Base-by-base conservation (phyloP, 2,329 filamentous ascomycete genomes). In the Bipolaris cookei region DNA sequence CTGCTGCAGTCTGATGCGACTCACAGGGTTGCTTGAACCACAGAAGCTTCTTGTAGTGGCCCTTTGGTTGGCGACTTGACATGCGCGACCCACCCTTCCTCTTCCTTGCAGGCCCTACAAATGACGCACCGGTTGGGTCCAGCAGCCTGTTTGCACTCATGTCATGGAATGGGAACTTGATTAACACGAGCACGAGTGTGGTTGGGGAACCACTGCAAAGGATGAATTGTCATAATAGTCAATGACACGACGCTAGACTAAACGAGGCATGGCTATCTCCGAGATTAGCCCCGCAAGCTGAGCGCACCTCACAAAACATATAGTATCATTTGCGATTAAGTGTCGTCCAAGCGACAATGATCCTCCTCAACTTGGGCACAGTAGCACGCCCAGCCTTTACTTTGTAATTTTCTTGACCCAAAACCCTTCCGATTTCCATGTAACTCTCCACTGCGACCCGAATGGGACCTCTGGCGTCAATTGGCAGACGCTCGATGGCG, bases 1-100 rank as follows among this genome's bases (percentile, higher is more conserved):
- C 20, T 25, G 7, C 10, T 23, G 20, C 10, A 18, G 20, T 20
- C 18, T 37, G 4, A 11, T 10, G 16, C 10, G 10, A 78, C 87
- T 63, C 80, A 93, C 90, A 97, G 32, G 90, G 91, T 76, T 98
- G 95, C 79, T 96, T 97, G 72, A 99, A 93, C 95, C 95, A 99
- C 53, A 99, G 84, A 64, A 99, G 79, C 81, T 98, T 98, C 83
- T 96, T 96, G 91, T 94, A 98, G 10, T 86, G 86, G 48, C 87
- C 86, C 71, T 88, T 91, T 63, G 88, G 83, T 68, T 87, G 83
- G 44, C 90, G 83, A 65, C 88, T 90, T 46, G 86, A 81, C 64
- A 86, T 90, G 16, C 87, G 82, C 39, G 84, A 84, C 54, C 84
- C 79, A 28, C 83, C 79, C 54, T 81, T 78, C 47, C 80, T 80